phyloP scores from a whole-genome alignment of 2,329 filamentous ascomycete species.

The Pseudophaeomoniella oleicola region DNA sequence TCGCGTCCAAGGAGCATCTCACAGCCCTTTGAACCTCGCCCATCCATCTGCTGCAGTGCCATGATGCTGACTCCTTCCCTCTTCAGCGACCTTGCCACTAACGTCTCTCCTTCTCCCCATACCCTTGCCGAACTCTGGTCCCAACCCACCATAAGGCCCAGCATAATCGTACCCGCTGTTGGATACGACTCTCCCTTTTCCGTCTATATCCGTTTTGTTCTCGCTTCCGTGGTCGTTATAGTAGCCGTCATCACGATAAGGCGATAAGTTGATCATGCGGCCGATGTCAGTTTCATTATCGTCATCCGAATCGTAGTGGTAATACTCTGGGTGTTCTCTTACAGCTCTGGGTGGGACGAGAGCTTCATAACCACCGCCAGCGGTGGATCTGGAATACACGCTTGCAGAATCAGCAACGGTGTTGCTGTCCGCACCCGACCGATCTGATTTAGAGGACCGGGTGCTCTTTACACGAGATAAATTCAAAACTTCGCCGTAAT shows the following conservation, averaged over 20 bases:
- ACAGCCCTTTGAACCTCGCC: conserved; percentile 31
- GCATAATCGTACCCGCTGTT: conserved; percentile 10
- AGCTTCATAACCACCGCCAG: neutral
- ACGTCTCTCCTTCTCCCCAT: conserved; percentile 31
- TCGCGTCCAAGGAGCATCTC: too few relatives aligned
- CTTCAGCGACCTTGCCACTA: conserved; percentile 31
- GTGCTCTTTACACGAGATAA: neutral
- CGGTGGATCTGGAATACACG: neutral
- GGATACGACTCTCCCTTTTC: conserved; percentile 25
- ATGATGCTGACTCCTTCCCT: conserved; percentile 20
- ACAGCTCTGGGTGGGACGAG: neutral
- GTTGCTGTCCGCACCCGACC: neutral
- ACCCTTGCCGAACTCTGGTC: conserved; percentile 15
- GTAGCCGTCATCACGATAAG: conserved; percentile 9
- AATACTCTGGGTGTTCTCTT: conserved; percentile 3
- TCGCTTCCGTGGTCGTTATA: conserved; percentile 5
- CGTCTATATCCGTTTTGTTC: conserved; percentile 16
- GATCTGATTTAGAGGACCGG: neutral
- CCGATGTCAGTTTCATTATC: neutral
- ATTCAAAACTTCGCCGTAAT: conserved; percentile 19
- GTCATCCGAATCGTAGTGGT: conserved; percentile 3
- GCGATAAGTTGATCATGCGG: conserved; percentile 9
- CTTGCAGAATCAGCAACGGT: neutral
- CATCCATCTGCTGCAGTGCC: conserved; percentile 23
- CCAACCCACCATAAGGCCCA: conserved; percentile 11